Conservation (phyloP, 2,329 filamentous ascomycete species). For the Eutypa lata region DNA sequence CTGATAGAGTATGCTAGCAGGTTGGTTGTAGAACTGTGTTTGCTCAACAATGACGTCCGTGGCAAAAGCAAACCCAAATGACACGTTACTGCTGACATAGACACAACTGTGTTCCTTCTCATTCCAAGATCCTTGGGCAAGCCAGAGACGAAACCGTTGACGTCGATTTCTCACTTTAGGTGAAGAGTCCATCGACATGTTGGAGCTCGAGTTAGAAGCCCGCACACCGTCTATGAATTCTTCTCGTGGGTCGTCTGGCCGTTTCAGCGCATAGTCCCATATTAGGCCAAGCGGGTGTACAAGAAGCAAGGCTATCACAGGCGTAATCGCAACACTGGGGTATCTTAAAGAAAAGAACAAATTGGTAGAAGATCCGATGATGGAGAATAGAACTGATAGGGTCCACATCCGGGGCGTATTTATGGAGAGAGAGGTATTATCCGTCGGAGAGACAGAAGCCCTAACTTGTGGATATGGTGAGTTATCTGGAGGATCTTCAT, state of each 20-base stretch:
- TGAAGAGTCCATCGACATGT: slow-evolving; percentile 7
- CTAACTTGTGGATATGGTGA: slow-evolving; percentile 77
- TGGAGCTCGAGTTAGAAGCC: slow-evolving; percentile 4
- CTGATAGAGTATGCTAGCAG: slow-evolving; percentile 73
- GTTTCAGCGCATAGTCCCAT: slow-evolving; percentile 73
- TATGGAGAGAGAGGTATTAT: slow-evolving; percentile 75
- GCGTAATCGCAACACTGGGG: slow-evolving; percentile 85
- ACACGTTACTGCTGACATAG: slow-evolving; percentile 86
- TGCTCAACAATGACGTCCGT: slow-evolving; percentile 90
- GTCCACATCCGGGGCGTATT: slow-evolving; percentile 87
- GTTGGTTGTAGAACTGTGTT: slow-evolving; percentile 83
- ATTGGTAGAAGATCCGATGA: slow-evolving; percentile 80
- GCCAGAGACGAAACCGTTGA: slow-evolving; percentile 62
- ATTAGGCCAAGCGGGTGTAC: slow-evolving; percentile 79
- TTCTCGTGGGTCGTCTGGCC: slow-evolving; percentile 49
- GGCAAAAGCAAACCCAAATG: slow-evolving; percentile 85
- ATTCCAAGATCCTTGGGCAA: slow-evolving; percentile 79
- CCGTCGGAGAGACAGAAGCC: slow-evolving; percentile 72
- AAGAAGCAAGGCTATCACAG: slow-evolving; percentile 80
- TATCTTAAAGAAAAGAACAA: slow-evolving; percentile 88
- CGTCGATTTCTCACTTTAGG: slow-evolving; percentile 27
- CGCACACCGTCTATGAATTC: slow-evolving; percentile 55
- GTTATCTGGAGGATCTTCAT: slow-evolving; percentile 60
- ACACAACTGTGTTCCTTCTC: slow-evolving; percentile 87
- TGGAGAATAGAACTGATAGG: slow-evolving; percentile 73